Evolutionary conservation across 148 eudicot species (phyloP).

Genomic region (Rhododendron simsii): DNA sequence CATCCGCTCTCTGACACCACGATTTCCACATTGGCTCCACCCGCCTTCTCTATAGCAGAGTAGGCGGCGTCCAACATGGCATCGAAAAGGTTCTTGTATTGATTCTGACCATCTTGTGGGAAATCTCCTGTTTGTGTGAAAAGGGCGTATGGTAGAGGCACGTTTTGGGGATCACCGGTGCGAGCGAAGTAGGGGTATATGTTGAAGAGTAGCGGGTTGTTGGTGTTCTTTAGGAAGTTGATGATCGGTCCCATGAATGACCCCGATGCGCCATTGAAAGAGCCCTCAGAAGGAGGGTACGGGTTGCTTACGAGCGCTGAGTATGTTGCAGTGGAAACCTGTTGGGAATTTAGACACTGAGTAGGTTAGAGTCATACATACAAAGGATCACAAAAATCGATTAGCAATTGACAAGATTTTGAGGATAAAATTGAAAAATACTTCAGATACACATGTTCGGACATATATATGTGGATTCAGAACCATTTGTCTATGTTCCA

Average conservation of each 20-base stretch:
- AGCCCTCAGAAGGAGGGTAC: too few relatives aligned
- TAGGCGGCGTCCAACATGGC: neutral
- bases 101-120: neutral
- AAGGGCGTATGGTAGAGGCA: neutral
- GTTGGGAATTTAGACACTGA: too few relatives aligned
- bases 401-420: too few relatives aligned
- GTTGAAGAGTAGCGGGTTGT: too few relatives aligned
- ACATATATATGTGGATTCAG: neutral
- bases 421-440: too few relatives aligned
- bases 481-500: neutral
- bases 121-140: neutral
- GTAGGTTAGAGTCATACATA: too few relatives aligned
- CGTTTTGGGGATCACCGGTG: neutral
- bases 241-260: too few relatives aligned
- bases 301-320: too few relatives aligned
- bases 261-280: too few relatives aligned
- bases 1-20: conserved; percentile 13
- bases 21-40: neutral
- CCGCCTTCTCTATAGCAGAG: neutral
- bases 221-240: too few relatives aligned
- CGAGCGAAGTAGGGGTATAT: neutral
- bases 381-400: too few relatives aligned
- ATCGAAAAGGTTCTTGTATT: neutral
- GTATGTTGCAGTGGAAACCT: too few relatives aligned
- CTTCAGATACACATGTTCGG: neutral